Conservation (phyloP, 768 basidiomycete genomes). For the Rhodocollybia butyracea region DNA sequence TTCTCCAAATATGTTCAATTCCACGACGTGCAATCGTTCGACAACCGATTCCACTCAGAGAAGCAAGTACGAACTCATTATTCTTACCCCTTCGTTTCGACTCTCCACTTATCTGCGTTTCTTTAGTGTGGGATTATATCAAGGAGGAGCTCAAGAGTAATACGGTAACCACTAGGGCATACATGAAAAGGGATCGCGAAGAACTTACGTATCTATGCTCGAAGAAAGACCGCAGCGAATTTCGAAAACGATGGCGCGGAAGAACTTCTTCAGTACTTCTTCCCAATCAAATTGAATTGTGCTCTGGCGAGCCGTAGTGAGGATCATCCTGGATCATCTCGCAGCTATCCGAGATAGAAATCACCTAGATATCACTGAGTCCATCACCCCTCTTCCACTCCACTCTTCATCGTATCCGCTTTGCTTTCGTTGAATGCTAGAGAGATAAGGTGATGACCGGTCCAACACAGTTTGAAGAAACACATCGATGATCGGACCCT, state of each 20-base stretch:
- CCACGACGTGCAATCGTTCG: conserved; percentile 10
- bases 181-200: neutral
- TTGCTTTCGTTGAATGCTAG: no score
- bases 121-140: neutral
- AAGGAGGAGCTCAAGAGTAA: neutral
- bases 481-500: conserved; percentile 26
- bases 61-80: conserved; percentile 10
- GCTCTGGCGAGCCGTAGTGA: conserved; percentile 8
- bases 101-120: neutral
- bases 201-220: conserved; percentile 16
- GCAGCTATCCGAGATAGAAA: conserved; percentile 3
- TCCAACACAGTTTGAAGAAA: conserved; percentile 26
- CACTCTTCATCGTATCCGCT: no score
- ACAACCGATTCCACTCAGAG: conserved; percentile 9
- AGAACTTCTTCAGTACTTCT: no score
- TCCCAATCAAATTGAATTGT: neutral
- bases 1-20: neutral
- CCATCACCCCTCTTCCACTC: no score
- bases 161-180: neutral
- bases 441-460: no score
- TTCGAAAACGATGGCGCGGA: conserved; percentile 9
- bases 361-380: conserved; percentile 1
- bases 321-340: conserved; percentile 19
- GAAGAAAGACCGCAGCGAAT: conserved; percentile 16
- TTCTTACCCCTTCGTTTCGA: neutral